A percentile compares a stretch with the other conserved stretches of the same genome.
Conservation (phyloP, 1,284 basidiomycete species). For the Phaffia rhodozyma region DNA sequence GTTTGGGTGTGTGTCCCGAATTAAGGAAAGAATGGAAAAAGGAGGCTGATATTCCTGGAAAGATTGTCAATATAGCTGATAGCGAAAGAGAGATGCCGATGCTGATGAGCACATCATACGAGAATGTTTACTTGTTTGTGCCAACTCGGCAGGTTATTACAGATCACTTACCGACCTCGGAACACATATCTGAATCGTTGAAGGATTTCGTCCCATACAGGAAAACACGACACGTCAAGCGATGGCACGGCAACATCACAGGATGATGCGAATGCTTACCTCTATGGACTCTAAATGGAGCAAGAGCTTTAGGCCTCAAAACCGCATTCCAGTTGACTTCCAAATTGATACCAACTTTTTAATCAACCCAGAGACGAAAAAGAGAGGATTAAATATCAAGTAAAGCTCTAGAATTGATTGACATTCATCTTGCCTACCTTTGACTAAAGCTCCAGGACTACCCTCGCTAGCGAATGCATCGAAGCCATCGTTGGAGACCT, state of each 20-base stretch:
- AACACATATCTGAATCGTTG: conserved; percentile 49
- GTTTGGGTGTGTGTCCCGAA: conserved; percentile 22
- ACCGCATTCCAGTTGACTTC: conserved; percentile 75
- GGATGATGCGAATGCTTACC: conserved; percentile 33
- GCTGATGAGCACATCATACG: conserved; percentile 30
- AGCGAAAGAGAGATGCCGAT: conserved; percentile 39
- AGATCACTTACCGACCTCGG: conserved; percentile 52
- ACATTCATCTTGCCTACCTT: conserved; percentile 41
- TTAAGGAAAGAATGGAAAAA: conserved; percentile 27
- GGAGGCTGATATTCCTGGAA: conserved; percentile 56
- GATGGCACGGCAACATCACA: too few species aligned
- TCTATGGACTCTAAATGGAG: conserved; percentile 70
- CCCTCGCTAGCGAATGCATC: conserved; percentile 60
- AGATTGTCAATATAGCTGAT: conserved; percentile 38
- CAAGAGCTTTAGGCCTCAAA: conserved; percentile 59
- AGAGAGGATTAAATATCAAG: background rate
- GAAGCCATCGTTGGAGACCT: conserved; percentile 71
- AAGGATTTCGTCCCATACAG: conserved; percentile 5
- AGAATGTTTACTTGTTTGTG: background rate
- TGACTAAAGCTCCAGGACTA: conserved; percentile 64
- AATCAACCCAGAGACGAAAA: conserved; percentile 1
- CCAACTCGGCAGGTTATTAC: background rate
- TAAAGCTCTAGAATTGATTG: background rate
- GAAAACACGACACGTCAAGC: background rate
- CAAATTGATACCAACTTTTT: conserved; percentile 72